Percentiles rank a stretch among this genome's conserved stretches.
Conservation (phyloP, 164 flowering plant genomes). For the Platanus orientalis region DNA sequence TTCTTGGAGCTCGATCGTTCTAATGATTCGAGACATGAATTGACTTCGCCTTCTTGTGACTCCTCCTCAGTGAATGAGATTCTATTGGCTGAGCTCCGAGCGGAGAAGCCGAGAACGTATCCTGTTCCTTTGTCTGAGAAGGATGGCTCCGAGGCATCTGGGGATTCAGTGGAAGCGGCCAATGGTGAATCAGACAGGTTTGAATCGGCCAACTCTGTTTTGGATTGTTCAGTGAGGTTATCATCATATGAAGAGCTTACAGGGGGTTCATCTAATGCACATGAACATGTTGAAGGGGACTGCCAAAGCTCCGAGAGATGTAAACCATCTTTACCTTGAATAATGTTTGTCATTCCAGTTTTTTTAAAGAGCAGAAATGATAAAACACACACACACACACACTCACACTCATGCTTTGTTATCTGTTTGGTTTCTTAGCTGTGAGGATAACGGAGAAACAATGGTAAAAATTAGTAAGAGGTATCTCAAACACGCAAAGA, state of each 20-base stretch:
- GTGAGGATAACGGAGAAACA: too few relatives aligned
- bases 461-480: too few relatives aligned
- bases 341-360: not conserved
- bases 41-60: constrained; percentile 5
- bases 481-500: too few relatives aligned
- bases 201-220: constrained; percentile 10
- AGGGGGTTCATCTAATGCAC: not conserved
- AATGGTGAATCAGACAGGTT: constrained; percentile 2
- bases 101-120: constrained; percentile 34
- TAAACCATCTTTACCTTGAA: constrained; percentile 22
- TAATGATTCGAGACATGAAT: constrained; percentile 16
- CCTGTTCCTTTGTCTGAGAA: constrained; percentile 46
- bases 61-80: constrained; percentile 14
- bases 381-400: too few relatives aligned
- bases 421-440: too few relatives aligned
- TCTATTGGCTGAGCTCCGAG: constrained; percentile 9
- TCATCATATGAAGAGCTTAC: not conserved
- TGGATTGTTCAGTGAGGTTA: constrained; percentile 8
- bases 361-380: not conserved
- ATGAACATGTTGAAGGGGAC: constrained; percentile 16
- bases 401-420: not conserved
- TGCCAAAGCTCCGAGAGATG: constrained; percentile 23
- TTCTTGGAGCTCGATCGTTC: constrained; percentile 19
- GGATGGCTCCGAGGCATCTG: constrained; percentile 24
- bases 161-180: constrained; percentile 7